Base-by-base conservation (phyloP, 1,139 yeast genomes). In the Candida sanyaensis region DNA sequence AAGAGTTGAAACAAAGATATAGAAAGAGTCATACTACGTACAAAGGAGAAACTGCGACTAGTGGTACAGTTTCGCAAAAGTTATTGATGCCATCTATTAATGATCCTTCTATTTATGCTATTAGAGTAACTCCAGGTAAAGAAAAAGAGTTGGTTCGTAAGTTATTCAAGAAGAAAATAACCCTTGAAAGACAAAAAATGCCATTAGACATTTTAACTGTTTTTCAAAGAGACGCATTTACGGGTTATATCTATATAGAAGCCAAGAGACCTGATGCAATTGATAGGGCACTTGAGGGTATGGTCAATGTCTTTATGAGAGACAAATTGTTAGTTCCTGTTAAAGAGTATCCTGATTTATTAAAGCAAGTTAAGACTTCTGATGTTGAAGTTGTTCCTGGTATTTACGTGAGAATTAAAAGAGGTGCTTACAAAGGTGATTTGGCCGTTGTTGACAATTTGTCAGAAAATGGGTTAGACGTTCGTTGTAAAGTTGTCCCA, bases 71-170 rank as follows among this genome's bases (percentile, higher is more conserved):
- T 6, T 95, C 99, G 2, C 99, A 93, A 66, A 86, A 96, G 61
- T 80, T 95, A 59, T 78, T 93, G 57, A 79, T 93, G 71, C 99
- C 99, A 12, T 90, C 97, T 27, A 96, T 93, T 50, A 91, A 92
- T 60, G 98, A 95, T 63, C 98, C 99, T 6, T 85, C 92, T 48
- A 90, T 95, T 61, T 93, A 97, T 87, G 98, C 97, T 60, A 83
- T 93, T 42, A 83, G 97, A 66, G 90, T 96, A 70, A 82, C 95
- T 59, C 92, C 90, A 29, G 98, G 98, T 41, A 84, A 88, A 59
- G 99, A 93, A 69, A 91, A 89, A 66, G 97, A 91, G 48, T 75
- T 92, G 54, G 96, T 95, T 30, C 83, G 92, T 57, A 88, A 87
- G 54, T 73, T 93, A 48, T 77, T 88, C 71, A 91, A 90, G 62